Percentiles rank a stretch among this genome's conserved stretches.
phyloP scores from a whole-genome alignment of 257 asterid species.

The Salvia rosmarinus region DNA sequence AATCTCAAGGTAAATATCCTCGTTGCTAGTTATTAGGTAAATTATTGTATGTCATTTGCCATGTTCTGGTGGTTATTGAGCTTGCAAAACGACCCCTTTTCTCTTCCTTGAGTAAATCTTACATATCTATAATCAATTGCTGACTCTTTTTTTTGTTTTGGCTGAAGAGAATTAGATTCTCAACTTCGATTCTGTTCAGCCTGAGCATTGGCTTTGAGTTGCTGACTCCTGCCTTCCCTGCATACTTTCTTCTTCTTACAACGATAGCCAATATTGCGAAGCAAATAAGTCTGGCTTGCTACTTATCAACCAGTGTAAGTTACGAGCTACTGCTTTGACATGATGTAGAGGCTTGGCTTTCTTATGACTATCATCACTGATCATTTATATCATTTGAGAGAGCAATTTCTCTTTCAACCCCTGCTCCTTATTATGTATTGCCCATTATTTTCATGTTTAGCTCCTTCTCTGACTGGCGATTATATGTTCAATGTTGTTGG shows the following conservation, averaged over 20 bases:
- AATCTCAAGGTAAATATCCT: constrained; percentile 73
- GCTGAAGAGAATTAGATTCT: constrained; percentile 89
- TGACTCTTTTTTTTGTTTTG: constrained; percentile 37
- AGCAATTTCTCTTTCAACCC: not conserved
- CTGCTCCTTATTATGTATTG: not conserved
- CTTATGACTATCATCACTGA: constrained; percentile 6
- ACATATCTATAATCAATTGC: constrained; percentile 26
- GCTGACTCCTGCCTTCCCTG: constrained; percentile 85
- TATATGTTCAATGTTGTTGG: not conserved
- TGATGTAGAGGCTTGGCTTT: constrained; percentile 8
- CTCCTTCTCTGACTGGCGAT: not conserved
- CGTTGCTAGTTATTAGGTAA: not conserved
- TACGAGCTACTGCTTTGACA: constrained; percentile 12
- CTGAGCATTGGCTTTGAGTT: constrained; percentile 94
- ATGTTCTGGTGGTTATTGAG: not conserved
- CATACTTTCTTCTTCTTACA: constrained; percentile 87
- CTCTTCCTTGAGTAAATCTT: constrained; percentile 3
- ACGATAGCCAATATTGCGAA: constrained; percentile 92
- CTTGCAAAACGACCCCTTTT: not conserved
- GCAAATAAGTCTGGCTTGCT: constrained; percentile 92
- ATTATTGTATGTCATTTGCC: constrained; percentile 2
- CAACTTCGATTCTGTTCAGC: constrained; percentile 82
- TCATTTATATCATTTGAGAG: not conserved
- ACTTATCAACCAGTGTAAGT: constrained; percentile 94
- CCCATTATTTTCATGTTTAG: not conserved